Base-by-base conservation (phyloP, 73 alveolate genomes). In the Uronychia binucleata region DNA sequence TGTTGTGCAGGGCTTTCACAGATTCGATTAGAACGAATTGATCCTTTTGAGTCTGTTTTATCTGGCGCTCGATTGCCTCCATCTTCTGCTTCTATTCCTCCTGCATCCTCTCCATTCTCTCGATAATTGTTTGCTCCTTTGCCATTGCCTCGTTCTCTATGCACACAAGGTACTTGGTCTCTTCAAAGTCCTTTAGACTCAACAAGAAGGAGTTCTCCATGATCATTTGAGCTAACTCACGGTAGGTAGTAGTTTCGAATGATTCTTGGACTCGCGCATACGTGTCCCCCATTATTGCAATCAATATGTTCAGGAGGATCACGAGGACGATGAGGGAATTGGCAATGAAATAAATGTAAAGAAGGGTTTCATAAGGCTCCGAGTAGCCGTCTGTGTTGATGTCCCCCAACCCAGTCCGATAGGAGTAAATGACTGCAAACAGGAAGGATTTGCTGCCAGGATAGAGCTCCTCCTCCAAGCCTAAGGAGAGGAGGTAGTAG, bases 171-270 rank as follows among this genome's bases (percentile, higher is more conserved):
- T 57, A 57, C 74, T 57, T 57, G 26, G 26, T 26, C 26, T 26
- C 74, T 57, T 57, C 26, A 57, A 57, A 57, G 74, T 26, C 26
- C 26, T 57, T 57, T 14, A 57, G 26, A 57, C 27, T 14, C 11
- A 57, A 57, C 74, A 57, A 57, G 74, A 57, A 57, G 26, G 74
- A 57, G 74, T 57, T 57, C 74, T 57, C 74, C 74, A 57, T 57
- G 74, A 57, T 26, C 74, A 57, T 57, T 57, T 57, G 74, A 57
- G 26, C 26, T 14, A 26, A 14, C 26, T 57, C 74, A 14, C 26
- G 26, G 26, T 57, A 57, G 11, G 11, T 57, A 57, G 74, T 57
- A 57, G 11, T 57, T 14, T 14, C 26, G 74, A 57, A 14, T 57
- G 27, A 14, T 57, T 57, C 74, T 57, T 57, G 74, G 26, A 57